phyloP scores from a whole-genome alignment of 495 filamentous ascomycete species.

The Pseudomonodictys pantanalensis region DNA sequence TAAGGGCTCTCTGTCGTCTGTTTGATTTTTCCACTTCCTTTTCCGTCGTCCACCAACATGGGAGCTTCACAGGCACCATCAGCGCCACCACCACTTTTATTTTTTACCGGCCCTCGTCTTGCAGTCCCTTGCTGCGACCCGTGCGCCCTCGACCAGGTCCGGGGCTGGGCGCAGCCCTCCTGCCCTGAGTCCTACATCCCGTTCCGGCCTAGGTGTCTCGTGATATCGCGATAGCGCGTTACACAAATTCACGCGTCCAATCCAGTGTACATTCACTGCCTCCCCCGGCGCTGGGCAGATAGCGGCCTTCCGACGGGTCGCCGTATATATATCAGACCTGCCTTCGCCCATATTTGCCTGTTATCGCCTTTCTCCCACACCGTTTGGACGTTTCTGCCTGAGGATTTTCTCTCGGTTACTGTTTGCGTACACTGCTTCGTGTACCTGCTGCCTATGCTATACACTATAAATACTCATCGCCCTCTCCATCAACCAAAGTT shows the following conservation, averaged over 20 bases:
- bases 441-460: constrained; percentile 16
- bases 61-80: background rate
- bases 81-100: constrained; percentile 14
- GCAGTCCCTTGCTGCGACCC: constrained; percentile 23
- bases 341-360: constrained; percentile 2
- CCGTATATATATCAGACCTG: constrained; percentile 17
- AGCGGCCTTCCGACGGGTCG: constrained; percentile 17
- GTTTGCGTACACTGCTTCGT: constrained; percentile 15
- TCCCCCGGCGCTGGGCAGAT: constrained; percentile 16
- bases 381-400: constrained; percentile 20
- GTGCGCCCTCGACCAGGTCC: background rate
- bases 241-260: constrained; percentile 18
- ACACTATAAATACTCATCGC: constrained; percentile 25
- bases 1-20: background rate
- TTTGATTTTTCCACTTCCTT: constrained; percentile 1
- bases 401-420: constrained; percentile 9
- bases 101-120: constrained; percentile 17
- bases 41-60: background rate
- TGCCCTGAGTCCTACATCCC: constrained; percentile 19
- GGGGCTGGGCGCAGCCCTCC: constrained; percentile 4
- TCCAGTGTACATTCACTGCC: constrained; percentile 17
- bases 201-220: constrained; percentile 12
- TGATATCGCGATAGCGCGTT: constrained; percentile 25
- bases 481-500: constrained; percentile 1
- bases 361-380: constrained; percentile 14